Conservation (phyloP, 2,329 filamentous ascomycete genomes). For the Pseudopyricularia cyperi region DNA sequence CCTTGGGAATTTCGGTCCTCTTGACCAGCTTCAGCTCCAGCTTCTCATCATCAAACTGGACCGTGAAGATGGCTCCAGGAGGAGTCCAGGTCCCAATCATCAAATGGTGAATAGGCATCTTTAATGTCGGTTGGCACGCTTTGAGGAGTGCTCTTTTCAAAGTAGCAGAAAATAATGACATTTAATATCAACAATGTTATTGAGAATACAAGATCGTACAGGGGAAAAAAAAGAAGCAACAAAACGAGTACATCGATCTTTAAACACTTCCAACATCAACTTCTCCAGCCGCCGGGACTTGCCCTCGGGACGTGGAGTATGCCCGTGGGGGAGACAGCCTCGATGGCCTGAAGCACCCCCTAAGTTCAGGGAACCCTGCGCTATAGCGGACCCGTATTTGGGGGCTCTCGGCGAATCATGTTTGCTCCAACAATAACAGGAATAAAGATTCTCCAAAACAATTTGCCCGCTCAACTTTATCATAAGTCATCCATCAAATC, state of each 20-base stretch:
- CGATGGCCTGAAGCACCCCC: background rate
- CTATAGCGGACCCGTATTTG: background rate
- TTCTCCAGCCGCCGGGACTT: no score
- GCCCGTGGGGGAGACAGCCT: background rate
- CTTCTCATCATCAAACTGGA: constrained; percentile 74
- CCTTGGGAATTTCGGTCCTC: constrained; percentile 65
- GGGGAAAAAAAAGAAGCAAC: background rate
- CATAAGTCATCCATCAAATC: background rate
- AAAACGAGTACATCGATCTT: background rate
- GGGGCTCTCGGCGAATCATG: background rate
- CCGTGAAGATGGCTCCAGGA: constrained; percentile 79
- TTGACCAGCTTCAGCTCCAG: constrained; percentile 64
- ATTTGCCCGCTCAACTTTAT: background rate
- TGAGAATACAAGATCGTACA: background rate
- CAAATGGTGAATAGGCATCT: constrained; percentile 51
- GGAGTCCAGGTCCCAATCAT: constrained; percentile 91
- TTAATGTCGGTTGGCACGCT: background rate
- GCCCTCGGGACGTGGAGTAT: background rate
- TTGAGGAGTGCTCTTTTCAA: background rate
- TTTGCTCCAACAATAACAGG: background rate
- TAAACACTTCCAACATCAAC: background rate
- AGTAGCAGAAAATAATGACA: background rate
- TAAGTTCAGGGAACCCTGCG: background rate
- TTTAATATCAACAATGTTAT: background rate
- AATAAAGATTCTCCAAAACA: background rate